These are phyloP conservation scores for Backusella australiensis DNA, from an alignment of 192 early-diverging fungal genomes.

Conservation along the genomic window DNA sequence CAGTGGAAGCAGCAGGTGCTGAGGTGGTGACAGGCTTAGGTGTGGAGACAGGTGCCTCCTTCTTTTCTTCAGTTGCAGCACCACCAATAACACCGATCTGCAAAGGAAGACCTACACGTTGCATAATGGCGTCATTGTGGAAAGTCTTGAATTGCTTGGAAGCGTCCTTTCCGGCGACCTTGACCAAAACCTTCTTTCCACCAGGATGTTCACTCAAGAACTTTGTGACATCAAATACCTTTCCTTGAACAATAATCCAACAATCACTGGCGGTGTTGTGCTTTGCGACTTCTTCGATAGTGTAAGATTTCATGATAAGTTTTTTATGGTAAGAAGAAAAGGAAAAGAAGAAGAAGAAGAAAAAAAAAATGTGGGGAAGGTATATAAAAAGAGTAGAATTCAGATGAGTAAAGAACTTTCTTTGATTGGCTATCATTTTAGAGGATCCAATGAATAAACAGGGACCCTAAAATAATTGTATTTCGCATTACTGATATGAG, in stretches of 20 bases:
- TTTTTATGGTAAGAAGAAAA: neutral
- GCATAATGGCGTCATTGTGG: slow-evolving; percentile 38
- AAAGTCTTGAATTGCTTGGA: slow-evolving; percentile 86
- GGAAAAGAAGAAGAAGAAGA: neutral
- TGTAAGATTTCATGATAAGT: slow-evolving; percentile 40
- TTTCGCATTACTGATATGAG: neutral
- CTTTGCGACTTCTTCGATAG: slow-evolving; percentile 59
- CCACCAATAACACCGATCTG: slow-evolving; percentile 31
- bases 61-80: neutral
- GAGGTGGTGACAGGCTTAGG: neutral
- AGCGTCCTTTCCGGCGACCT: slow-evolving; percentile 78
- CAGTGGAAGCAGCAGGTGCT: neutral
- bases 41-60: neutral
- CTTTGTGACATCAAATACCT: slow-evolving; percentile 73
- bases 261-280: slow-evolving; percentile 69
- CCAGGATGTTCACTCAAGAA: slow-evolving; percentile 87
- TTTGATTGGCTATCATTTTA: neutral
- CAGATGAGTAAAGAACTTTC: slow-evolving; percentile 5
- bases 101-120: slow-evolving; percentile 29
- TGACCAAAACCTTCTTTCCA: slow-evolving; percentile 85
- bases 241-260: slow-evolving; percentile 75
- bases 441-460: neutral
- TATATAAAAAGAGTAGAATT: neutral
- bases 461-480: neutral
- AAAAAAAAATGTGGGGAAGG: neutral